A percentile compares a stretch with the other conserved stretches of the same genome.
Evolutionary conservation across 192 early-diverging fungal species (phyloP).

Genomic region (Chytriomyces confervae): DNA sequence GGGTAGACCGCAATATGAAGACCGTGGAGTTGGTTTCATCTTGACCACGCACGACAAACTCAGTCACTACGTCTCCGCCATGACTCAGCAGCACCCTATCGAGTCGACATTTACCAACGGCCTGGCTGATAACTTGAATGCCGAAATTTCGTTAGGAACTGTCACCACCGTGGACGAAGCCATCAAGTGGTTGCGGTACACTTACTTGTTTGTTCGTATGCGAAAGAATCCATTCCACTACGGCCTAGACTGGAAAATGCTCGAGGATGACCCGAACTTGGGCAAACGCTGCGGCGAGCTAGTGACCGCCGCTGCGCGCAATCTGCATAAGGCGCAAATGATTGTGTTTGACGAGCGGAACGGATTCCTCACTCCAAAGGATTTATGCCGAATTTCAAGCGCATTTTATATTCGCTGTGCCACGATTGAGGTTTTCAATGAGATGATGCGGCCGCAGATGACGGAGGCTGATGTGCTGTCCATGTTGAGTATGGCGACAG

Average conservation of each 20-base stretch:
- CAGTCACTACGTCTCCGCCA: constrained; percentile 87
- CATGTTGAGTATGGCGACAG: constrained; percentile 86
- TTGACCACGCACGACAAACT: constrained; percentile 93
- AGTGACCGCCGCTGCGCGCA: constrained; percentile 74
- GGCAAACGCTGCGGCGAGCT: constrained; percentile 82
- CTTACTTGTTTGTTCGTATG: constrained; percentile 96
- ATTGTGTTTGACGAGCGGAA: constrained; percentile 85
- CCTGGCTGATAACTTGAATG: constrained; percentile 95
- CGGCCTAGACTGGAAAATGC: constrained; percentile 80
- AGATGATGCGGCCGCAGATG: constrained; percentile 84
- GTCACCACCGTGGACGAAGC: constrained; percentile 96
- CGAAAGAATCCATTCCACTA: constrained; percentile 93
- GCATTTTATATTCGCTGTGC: constrained; percentile 89
- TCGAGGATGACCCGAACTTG: constrained; percentile 79
- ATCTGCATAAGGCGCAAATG: constrained; percentile 87
- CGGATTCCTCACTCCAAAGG: constrained; percentile 85
- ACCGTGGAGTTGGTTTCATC: constrained; percentile 92
- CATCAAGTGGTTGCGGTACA: constrained; percentile 96
- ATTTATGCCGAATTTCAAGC: constrained; percentile 91
- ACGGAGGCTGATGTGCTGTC: constrained; percentile 91
- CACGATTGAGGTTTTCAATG: constrained; percentile 89
- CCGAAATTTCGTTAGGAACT: constrained; percentile 94
- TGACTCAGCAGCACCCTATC: constrained; percentile 97
- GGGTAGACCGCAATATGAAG: constrained; percentile 86
- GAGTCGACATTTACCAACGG: constrained; percentile 88